Evolutionary conservation across 2,329 filamentous ascomycete species (phyloP), one percentile per base, ranked within the genome.

Genomic region (Ilyonectria mors-panacis): DNA sequence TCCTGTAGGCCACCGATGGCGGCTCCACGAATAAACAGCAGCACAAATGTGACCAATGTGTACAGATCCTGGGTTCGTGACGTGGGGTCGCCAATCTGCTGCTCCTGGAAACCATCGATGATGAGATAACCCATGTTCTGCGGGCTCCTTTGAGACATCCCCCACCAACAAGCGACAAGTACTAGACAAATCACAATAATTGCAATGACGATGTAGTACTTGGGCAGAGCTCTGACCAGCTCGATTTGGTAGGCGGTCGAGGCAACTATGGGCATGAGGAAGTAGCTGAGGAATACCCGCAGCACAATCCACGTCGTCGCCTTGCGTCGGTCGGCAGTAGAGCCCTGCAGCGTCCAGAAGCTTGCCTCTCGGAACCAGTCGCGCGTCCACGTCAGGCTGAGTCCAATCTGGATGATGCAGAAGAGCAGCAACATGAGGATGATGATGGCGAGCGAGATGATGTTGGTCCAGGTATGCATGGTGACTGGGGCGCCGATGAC

Each of bases 221-320:
- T 8, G 0, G 78, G 77, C 1, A 74, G 37, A 0, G 54, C 13
- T 1, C 26, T 23, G 1, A 67, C 70, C 26, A 66, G 59, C n/a
- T 68, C 69, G 53, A 95, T 83, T 76, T 94, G 92, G 75, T 93
- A 95, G 70, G 93, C 87, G 7, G 92, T 93, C 55, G 94, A 80
- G 0, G 92, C 86, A 10, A 94, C 86, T 50, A 94, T 85, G 0
- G 93, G 93, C 7, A 94, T 81, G 50, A 94, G 83, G 73, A 95
- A 91, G 80, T 91, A 95, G 78, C 93, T 94, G 82, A 93, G 92
- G 7, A 93, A 86, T 65, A 94, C 67, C 10, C 57, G 66, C 37
- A 33, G 55, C 35, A 39, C 69, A 53, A 37, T 50, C 39, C 62
- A 65, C n/a, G 42, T 56, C 55, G 54, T 56, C 45, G 86, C 59